phyloP scores from a whole-genome alignment of 1,139 yeast genomes.

The Yamadazyma conglobata region DNA sequence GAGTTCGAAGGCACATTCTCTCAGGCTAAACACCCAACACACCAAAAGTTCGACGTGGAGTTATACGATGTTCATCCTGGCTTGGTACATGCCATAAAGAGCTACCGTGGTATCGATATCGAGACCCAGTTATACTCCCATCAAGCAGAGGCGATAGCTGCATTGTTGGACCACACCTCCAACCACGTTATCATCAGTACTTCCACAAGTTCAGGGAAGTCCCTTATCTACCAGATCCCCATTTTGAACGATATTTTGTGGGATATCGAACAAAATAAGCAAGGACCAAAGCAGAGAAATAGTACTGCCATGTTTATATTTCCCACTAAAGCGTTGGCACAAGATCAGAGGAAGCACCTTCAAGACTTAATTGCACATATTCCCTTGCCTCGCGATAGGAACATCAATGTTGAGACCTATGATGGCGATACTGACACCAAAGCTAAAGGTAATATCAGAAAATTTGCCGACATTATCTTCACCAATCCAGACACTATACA shows the following conservation, averaged over 20 bases:
- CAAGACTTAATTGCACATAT: constrained; percentile 52
- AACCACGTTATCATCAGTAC: constrained; percentile 80
- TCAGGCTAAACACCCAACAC: constrained; percentile 18
- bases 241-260: constrained; percentile 59
- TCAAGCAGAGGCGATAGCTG: constrained; percentile 72
- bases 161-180: constrained; percentile 40
- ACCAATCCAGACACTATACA: constrained; percentile 96
- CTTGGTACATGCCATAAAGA: constrained; percentile 44
- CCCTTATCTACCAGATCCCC: constrained; percentile 86
- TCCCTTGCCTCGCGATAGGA: constrained; percentile 27
- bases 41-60: constrained; percentile 20
- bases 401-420: constrained; percentile 65
- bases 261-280: constrained; percentile 23
- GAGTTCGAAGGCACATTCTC: constrained; percentile 27
- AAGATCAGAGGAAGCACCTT: constrained; percentile 85
- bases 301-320: constrained; percentile 80
- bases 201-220: constrained; percentile 93
- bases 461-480: constrained; percentile 72
- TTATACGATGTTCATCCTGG: constrained; percentile 45
- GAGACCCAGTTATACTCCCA: constrained; percentile 64
- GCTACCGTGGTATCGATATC: constrained; percentile 45
- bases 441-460: constrained; percentile 51
- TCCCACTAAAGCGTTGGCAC: constrained; percentile 97
- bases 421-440: constrained; percentile 86
- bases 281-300: constrained; percentile 13